Conservation (phyloP, 306 rosid genomes). For the Astragalus membranaceus region DNA sequence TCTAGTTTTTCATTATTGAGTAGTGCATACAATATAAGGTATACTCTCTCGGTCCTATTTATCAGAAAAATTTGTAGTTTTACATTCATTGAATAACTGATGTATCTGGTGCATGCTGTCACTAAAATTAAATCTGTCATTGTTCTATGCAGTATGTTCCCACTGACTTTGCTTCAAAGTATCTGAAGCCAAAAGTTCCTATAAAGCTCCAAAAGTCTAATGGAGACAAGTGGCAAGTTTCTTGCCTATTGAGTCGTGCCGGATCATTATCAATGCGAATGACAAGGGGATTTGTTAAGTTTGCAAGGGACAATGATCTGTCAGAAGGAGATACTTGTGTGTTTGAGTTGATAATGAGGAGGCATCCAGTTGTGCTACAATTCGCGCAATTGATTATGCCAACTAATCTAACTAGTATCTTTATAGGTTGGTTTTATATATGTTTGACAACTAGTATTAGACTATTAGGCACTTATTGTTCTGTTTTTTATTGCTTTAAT, state of each 20-base stretch:
- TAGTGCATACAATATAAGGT: too few species aligned
- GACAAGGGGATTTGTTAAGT: too few species aligned
- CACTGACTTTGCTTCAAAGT: background rate
- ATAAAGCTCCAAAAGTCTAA: slow-evolving; percentile 7
- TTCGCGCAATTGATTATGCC: background rate
- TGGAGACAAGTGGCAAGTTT: slow-evolving; percentile 9
- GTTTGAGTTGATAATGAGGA: slow-evolving; percentile 27
- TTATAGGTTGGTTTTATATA: background rate
- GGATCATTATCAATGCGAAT: slow-evolving; percentile 1
- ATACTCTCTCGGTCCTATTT: too few species aligned
- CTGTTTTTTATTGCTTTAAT: too few species aligned
- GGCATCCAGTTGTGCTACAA: background rate
- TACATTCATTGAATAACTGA: too few species aligned
- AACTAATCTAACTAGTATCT: background rate
- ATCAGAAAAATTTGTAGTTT: too few species aligned
- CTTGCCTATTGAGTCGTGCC: background rate
- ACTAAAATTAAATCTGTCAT: background rate
- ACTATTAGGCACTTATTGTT: too few species aligned
- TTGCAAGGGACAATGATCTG: too few species aligned
- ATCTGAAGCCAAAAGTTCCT: background rate
- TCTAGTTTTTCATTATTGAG: background rate
- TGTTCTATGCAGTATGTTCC: slow-evolving; percentile 25
- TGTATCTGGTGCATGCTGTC: too few species aligned
- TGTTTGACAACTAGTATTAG: background rate
- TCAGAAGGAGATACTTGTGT: background rate